Base-by-base conservation (phyloP, 768 basidiomycete species). In the Xerocomellus dryophilus region DNA sequence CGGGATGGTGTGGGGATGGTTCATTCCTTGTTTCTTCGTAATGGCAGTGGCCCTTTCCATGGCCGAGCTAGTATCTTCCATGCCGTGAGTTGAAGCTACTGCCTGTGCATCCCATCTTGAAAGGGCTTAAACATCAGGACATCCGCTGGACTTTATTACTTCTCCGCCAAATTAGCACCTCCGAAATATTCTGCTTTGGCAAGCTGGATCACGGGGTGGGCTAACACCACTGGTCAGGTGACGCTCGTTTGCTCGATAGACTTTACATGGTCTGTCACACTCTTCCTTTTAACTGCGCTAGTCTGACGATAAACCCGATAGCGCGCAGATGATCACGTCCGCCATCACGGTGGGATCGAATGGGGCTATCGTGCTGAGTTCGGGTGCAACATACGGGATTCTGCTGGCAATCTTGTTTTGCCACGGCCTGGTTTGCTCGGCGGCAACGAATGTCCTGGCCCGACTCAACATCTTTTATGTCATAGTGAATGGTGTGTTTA, bases 141-240 rank as follows among this genome's bases (percentile, higher is more conserved):
- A 21, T 89, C 87, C 57, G 87, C 88, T 7, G 88, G 87, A 0
- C 73, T 90, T 17, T 89, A 89, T 66, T 90, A 88, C 66, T 89
- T 88, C 68, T 85, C 87, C 2, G 84, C 87, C 0, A 88, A 85
- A 63, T 68, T 90, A 41, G 87, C 88, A 3, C 84, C 85, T 1
- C 76, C 77, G 7, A 74, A 78, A 61, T 81, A 82, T 51, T 76
- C 83, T 3, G 76, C 85, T 7, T 69, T 90, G 47, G 81, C 84
- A 2, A 83, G 84, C 58, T 78, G 75, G 75, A 71, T 78, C 49
- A 76, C 72, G 51, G 82, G 84, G 7, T 87, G 85, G 85, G 84
- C 86, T 14, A 88, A 88, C 58, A 78, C 88, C 39, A 87, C 85
- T 12, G 86, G 86, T 25, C 86, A 85, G 67, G 72, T 84, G 17